Evolutionary conservation across 2,329 filamentous ascomycete species (phyloP), one percentile per base, ranked within the genome.

Genomic region (Fusarium citri): DNA sequence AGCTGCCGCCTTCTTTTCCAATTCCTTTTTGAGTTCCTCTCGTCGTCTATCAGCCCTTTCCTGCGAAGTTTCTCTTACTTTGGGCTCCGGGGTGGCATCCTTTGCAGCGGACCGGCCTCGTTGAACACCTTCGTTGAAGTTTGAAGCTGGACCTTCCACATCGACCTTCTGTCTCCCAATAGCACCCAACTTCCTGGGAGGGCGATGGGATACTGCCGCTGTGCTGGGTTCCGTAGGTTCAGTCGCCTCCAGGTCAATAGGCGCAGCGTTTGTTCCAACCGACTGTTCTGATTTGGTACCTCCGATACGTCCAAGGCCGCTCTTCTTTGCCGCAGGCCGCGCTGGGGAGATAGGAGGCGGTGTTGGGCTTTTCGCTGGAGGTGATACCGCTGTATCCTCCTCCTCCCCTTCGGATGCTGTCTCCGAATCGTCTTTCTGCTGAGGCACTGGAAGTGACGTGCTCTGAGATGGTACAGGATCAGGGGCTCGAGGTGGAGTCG

Each of bases 41-140:
- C 86, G 80, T 64, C 83, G 85, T 37, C 84, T 79, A 61, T 86
- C 83, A 5, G 85, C 85, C 26, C 82, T 77, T 53, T 85, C 83
- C 66, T 80, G 78, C 5, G 83, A 83, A 0, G 80, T 83, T 65
- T 84, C 83, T 59, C 81, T 80, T 28, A 76, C 72, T 53, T 77
- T 74, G 16, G 78, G 72, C 66, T 79, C 76, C 20, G 71, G 47
- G 42, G 77, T 59, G 30, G 75, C 71, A 28, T 76, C 69, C 16
- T 62, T 64, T 12, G 26, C 43, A n/a, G 53, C 22, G 15, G 64
- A 55, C 16, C 72, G 67, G 28, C 60, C 66, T 49, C 73, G 75
- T 26, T 72, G 75, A 43, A 69, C 74, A 11, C 34, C 59, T 41
- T 72, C 71, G 41, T 72, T 64, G 49, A 59, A 18, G 22, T 12